Percentiles rank a stretch among this genome's conserved stretches.
phyloP scores from a whole-genome alignment of 176 grass and related monocot species.

The Aegilops speltoides region DNA sequence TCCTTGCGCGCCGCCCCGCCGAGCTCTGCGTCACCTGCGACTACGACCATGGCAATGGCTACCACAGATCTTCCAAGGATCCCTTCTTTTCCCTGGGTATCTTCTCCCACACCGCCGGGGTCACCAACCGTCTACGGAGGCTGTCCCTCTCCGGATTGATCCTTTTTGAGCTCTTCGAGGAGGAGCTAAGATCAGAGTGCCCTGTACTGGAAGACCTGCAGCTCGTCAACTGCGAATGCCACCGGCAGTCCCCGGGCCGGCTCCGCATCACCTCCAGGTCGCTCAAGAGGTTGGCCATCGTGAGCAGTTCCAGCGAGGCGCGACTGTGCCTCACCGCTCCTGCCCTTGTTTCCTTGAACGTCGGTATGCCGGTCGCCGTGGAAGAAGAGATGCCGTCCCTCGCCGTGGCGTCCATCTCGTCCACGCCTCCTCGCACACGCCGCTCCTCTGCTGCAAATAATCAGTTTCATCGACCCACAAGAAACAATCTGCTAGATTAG shows the following conservation, averaged over 20 bases:
- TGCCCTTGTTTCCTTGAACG: not conserved
- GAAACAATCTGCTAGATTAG: not conserved
- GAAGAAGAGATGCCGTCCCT: not conserved
- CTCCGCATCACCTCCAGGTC: not conserved
- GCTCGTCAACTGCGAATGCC: not conserved
- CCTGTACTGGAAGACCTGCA: not conserved
- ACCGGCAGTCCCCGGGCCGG: no score
- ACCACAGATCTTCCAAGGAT: no score
- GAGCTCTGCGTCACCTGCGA: not conserved
- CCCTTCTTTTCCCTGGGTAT: not conserved
- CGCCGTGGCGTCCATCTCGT: not conserved
- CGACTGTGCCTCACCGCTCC: not conserved
- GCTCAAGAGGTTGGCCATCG: not conserved
- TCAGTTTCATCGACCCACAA: not conserved
- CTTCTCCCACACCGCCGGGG: no score
- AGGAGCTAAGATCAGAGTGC: not conserved
- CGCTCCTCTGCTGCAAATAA: constrained; percentile 42
- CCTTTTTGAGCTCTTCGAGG: not conserved
- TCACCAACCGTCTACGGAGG: not conserved
- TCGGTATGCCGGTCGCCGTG: not conserved
- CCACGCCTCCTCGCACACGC: no score
- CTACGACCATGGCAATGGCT: not conserved
- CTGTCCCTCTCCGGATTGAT: not conserved
- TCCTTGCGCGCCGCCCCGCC: not conserved
- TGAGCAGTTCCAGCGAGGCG: not conserved